These are phyloP conservation scores for Ustilago trichophora DNA, from an alignment of 1,284 basidiomycete genomes.

Conservation along the genomic window DNA sequence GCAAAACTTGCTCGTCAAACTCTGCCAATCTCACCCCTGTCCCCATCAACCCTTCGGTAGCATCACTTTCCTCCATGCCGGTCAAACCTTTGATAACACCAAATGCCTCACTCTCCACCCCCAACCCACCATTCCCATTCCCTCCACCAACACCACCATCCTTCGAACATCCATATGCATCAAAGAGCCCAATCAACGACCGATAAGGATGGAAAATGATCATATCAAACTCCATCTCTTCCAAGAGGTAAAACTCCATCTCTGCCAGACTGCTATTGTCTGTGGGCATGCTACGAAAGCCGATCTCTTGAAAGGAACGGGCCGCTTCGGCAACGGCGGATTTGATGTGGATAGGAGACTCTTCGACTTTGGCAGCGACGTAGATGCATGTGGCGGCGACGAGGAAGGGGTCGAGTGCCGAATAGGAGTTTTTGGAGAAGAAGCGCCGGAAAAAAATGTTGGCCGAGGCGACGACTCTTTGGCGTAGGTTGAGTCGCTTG, in stretches of 20 bases:
- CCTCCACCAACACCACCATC: neutral
- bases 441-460: constrained; percentile 93
- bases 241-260: constrained; percentile 98
- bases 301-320: constrained; percentile 44
- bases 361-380: constrained; percentile 95
- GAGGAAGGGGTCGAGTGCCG: constrained; percentile 90
- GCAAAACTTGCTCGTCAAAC: constrained; percentile 69
- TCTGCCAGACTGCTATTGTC: constrained; percentile 88
- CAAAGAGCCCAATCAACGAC: constrained; percentile 80
- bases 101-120: constrained; percentile 13
- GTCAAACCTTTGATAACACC: constrained; percentile 12
- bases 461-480: constrained; percentile 90
- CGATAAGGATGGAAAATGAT: constrained; percentile 94
- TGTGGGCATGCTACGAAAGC: constrained; percentile 73
- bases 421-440: constrained; percentile 75
- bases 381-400: constrained; percentile 93
- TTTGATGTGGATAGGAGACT: constrained; percentile 93
- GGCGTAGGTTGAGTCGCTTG: constrained; percentile 82
- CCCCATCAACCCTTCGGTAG: neutral
- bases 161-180: constrained; percentile 45
- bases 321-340: constrained; percentile 85
- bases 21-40: constrained; percentile 62
- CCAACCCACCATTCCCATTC: neutral
- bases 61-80: constrained; percentile 6
- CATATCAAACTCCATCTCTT: constrained; percentile 94